A percentile compares a stretch with the other conserved stretches of the same genome.
These are phyloP conservation scores for Strigomonas oncopelti DNA, from an alignment of 208 protist species.

Conservation along the genomic window DNA sequence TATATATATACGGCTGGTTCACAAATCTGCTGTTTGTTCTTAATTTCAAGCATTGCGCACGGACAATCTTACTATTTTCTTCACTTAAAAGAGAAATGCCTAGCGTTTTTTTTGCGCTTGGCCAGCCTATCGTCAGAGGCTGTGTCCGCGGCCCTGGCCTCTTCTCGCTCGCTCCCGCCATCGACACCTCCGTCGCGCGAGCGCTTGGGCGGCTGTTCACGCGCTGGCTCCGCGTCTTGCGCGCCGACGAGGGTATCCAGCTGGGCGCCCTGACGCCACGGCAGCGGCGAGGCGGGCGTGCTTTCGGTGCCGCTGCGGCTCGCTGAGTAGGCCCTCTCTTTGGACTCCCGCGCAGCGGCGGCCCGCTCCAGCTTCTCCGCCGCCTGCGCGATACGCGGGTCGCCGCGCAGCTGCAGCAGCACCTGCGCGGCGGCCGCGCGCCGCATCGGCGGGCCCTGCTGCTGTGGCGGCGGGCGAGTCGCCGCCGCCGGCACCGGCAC, in stretches of 20 bases:
- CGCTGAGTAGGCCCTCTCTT: neutral
- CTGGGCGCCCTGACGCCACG: neutral
- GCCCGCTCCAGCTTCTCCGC: neutral
- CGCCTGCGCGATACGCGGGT: neutral
- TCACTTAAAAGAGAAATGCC: neutral
- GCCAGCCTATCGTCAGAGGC: too few relatives aligned
- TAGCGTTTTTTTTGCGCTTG: neutral
- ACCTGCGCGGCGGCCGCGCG: neutral
- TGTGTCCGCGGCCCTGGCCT: too few relatives aligned
- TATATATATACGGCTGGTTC: neutral
- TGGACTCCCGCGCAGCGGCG: neutral
- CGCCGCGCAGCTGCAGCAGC: neutral
- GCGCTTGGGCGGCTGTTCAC: neutral
- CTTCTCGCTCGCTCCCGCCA: neutral
- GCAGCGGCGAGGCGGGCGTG: conserved; percentile 6
- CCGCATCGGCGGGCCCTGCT: neutral
- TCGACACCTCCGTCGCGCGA: neutral
- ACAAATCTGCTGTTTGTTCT: neutral
- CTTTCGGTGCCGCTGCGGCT: conserved; percentile 21
- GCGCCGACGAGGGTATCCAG: neutral
- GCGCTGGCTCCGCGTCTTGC: too few relatives aligned
- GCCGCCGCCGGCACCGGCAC: neutral
- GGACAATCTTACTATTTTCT: neutral
- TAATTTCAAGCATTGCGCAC: neutral
- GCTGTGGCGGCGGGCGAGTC: neutral